Evolutionary conservation across 176 grass and related monocot genomes (phyloP).

Genomic region (Coix lacrymajobi): DNA sequence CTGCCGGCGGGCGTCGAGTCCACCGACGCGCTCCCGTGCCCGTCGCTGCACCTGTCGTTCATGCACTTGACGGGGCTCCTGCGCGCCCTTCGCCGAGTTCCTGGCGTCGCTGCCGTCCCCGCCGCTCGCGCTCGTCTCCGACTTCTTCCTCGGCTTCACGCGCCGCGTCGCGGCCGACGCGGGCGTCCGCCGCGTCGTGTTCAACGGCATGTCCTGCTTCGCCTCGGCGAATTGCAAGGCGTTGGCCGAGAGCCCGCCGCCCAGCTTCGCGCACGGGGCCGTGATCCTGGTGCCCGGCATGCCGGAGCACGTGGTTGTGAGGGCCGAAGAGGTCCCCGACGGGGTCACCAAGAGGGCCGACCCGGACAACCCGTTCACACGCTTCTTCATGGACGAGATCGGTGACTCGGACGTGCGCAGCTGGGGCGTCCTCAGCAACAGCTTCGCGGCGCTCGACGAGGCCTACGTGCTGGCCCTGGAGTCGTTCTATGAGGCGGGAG

Average conservation of each 20-base stretch:
- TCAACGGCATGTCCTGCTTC: constrained; percentile 68
- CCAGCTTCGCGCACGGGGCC: not conserved
- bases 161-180: not conserved
- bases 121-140: constrained; percentile 39
- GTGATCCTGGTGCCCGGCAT: constrained; percentile 29
- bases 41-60: constrained; percentile 49
- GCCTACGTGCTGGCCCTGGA: constrained; percentile 33
- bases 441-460: constrained; percentile 45
- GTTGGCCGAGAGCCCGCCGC: not conserved
- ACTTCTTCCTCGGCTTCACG: constrained; percentile 72
- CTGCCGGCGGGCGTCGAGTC: constrained; percentile 45
- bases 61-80: constrained; percentile 51
- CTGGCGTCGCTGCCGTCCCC: constrained; percentile 20
- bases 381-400: constrained; percentile 23
- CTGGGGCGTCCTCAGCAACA: constrained; percentile 58
- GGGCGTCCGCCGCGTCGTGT: constrained; percentile 39
- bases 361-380: constrained; percentile 27
- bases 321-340: constrained; percentile 13
- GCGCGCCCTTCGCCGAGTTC: constrained; percentile 34
- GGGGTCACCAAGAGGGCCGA: constrained; percentile 17
- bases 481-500: constrained; percentile 32
- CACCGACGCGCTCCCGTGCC: constrained; percentile 33
- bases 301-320: constrained; percentile 41
- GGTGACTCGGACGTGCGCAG: constrained; percentile 21
- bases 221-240: constrained; percentile 47